These are phyloP conservation scores for Cercophora scortea DNA, from an alignment of 495 filamentous ascomycete genomes.

Conservation along the genomic window DNA sequence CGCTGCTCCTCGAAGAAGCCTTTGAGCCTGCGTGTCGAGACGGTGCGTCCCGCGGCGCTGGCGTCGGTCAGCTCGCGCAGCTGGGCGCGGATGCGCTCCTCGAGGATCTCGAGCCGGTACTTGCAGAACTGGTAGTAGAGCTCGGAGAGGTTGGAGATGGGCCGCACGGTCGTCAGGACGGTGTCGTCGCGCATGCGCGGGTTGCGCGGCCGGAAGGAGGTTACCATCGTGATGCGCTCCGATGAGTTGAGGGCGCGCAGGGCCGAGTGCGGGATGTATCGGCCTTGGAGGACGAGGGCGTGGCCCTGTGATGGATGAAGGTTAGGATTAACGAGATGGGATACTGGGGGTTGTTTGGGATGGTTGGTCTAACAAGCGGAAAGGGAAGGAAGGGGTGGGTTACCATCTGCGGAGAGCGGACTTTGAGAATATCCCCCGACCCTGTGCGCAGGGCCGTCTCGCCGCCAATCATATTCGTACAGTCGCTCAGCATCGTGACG, in stretches of 20 bases:
- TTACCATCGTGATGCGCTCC: constrained; percentile 67
- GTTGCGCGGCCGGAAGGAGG: constrained; percentile 57
- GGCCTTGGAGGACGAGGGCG: constrained; percentile 61
- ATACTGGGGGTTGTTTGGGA: not conserved
- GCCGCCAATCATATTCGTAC: constrained; percentile 60
- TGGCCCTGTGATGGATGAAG: constrained; percentile 41
- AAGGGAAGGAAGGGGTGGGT: not conserved
- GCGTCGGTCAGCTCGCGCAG: constrained; percentile 36
- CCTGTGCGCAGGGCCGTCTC: constrained; percentile 61
- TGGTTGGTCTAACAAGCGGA: no score
- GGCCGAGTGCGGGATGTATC: constrained; percentile 66
- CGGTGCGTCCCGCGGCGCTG: constrained; percentile 30
- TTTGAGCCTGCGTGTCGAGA: constrained; percentile 37
- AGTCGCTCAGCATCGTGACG: constrained; percentile 69
- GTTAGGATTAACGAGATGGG: not conserved
- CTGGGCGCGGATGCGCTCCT: constrained; percentile 47
- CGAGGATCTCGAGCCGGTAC: constrained; percentile 64
- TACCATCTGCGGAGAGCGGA: constrained; percentile 61
- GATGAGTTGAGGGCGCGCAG: constrained; percentile 53
- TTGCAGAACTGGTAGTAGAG: constrained; percentile 64
- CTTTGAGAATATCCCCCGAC: constrained; percentile 55
- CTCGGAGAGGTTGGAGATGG: constrained; percentile 57
- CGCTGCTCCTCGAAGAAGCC: constrained; percentile 43
- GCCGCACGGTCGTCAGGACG: constrained; percentile 57
- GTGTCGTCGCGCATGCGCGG: constrained; percentile 57